These are phyloP conservation scores for Yamadazyma atlantica DNA, from an alignment of 1,139 yeast genomes.

Conservation along the genomic window DNA sequence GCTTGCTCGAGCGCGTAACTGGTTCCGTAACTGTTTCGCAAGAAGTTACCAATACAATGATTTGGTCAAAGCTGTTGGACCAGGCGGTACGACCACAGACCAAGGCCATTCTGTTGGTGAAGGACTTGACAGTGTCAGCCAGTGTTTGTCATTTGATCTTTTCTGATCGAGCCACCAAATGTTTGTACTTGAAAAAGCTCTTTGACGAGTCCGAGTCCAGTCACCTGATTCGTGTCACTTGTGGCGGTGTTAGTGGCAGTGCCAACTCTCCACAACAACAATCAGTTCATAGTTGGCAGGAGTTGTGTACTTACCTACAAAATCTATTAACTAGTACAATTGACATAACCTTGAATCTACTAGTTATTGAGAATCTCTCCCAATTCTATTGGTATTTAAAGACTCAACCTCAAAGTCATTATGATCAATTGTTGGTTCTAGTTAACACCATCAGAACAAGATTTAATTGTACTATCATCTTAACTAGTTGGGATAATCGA, in stretches of 20 bases:
- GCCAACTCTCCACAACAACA: no score
- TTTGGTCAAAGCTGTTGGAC: not conserved
- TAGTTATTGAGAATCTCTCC: conserved; percentile 20
- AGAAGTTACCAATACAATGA: not conserved
- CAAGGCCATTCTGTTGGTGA: not conserved
- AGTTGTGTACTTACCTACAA: not conserved
- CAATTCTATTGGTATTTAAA: conserved; percentile 35
- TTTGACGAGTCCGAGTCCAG: no score
- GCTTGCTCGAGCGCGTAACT: no score
- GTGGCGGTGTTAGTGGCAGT: no score
- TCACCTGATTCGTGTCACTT: no score
- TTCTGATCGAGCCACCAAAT: not conserved
- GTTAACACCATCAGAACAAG: conserved; percentile 13
- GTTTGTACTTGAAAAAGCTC: conserved; percentile 4
- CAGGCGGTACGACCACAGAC: not conserved
- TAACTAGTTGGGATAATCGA: conserved; percentile 32
- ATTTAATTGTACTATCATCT: conserved; percentile 30
- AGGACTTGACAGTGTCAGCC: no score
- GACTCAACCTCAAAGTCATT: conserved; percentile 10
- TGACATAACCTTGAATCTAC: not conserved
- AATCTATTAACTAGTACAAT: conserved; percentile 1
- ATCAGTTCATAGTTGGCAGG: not conserved
- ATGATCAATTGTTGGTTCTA: conserved; percentile 2
- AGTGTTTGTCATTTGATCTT: conserved; percentile 4
- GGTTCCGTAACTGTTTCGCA: no score